Evolutionary conservation across 805 yeast species (phyloP), one percentile per base, ranked within the genome.

Genomic region (Wickerhamiella occidentalis): DNA sequence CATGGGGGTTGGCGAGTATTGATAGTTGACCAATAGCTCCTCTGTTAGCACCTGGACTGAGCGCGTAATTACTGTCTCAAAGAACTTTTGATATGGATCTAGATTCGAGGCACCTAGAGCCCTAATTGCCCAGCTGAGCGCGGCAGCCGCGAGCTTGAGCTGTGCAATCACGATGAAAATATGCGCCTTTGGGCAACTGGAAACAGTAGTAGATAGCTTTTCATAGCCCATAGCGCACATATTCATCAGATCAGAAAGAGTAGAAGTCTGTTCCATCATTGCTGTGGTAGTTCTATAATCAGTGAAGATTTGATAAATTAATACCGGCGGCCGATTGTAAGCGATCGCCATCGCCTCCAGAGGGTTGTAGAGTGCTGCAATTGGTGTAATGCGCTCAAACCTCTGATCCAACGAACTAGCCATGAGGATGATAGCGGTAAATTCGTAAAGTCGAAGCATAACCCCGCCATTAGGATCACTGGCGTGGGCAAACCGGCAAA

Each of bases 41-140:
- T 48, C 42, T 5, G 55, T 47, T 41, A 50, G 47, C 12, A 58
- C 43, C 33, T 51, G 51, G 2, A 51, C 52, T 13, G 56, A 30
- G 12, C 40, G 18, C 28, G 19, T 18, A 11, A 38, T 33, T 13
- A 52, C 50, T 13, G 37, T 26, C 9, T 33, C 35, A 21, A 40
- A 25, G 11, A 40, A 5, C 26, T 36, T 30, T 9, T 21, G 2
- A 30, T 22, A 36, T 19, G 38, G 26, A 15, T 13, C 26, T 47
- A 45, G 25, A 36, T 17, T 8, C 4, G 6, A 28, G 37, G 29
- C 25, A 3, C 25, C 18, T 3, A 48, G 47, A n/a, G 22, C 6
- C 5, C 22, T 18, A 12, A 48, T 30, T 6, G 43, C 28, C 47
- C 47, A 42, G 28, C 19, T 15, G 22, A 48, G n/a, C 2, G 38